Percentiles rank a stretch among this genome's conserved stretches.
phyloP scores from a whole-genome alignment of 2,329 filamentous ascomycete genomes.

The Lachnellula hyalina region DNA sequence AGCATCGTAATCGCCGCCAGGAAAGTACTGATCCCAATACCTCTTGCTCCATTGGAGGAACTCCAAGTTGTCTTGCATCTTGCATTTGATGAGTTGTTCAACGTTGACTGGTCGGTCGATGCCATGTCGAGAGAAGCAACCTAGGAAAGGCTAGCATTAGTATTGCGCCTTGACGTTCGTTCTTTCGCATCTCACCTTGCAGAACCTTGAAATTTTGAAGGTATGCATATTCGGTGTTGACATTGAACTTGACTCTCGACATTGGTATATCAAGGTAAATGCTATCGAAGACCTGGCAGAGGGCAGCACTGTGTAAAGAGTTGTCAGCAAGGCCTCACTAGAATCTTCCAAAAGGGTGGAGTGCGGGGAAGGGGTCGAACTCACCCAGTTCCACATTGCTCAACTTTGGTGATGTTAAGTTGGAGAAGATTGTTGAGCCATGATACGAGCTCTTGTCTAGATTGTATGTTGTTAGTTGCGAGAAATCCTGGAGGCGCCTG shows the following conservation, averaged over 20 bases:
- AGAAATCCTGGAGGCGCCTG: not conserved
- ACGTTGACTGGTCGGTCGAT: slow-evolving; percentile 89
- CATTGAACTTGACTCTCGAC: slow-evolving; percentile 96
- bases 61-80: slow-evolving; percentile 99
- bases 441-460: slow-evolving; percentile 87
- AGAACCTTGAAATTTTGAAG: slow-evolving; percentile 98
- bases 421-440: slow-evolving; percentile 98
- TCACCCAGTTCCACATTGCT: slow-evolving; percentile 98
- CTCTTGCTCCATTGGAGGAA: slow-evolving; percentile 96
- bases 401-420: slow-evolving; percentile 96
- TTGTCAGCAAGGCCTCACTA: slow-evolving; percentile 12
- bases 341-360: slow-evolving; percentile 15
- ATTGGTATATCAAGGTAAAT: slow-evolving; percentile 96
- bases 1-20: slow-evolving; percentile 94
- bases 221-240: slow-evolving; percentile 94
- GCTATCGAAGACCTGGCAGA: slow-evolving; percentile 97
- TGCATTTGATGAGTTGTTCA: slow-evolving; percentile 88
- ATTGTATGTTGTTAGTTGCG: slow-evolving; percentile 1
- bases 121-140: slow-evolving; percentile 76
- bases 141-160: slow-evolving; percentile 37
- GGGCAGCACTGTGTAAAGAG: slow-evolving; percentile 63
- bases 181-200: slow-evolving; percentile 58
- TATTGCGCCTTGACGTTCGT: not conserved
- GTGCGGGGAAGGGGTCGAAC: slow-evolving; percentile 34
- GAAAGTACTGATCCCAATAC: slow-evolving; percentile 98